phyloP scores from a whole-genome alignment of 2,329 filamentous ascomycete genomes.

The Neopestalotiopsis sp. region DNA sequence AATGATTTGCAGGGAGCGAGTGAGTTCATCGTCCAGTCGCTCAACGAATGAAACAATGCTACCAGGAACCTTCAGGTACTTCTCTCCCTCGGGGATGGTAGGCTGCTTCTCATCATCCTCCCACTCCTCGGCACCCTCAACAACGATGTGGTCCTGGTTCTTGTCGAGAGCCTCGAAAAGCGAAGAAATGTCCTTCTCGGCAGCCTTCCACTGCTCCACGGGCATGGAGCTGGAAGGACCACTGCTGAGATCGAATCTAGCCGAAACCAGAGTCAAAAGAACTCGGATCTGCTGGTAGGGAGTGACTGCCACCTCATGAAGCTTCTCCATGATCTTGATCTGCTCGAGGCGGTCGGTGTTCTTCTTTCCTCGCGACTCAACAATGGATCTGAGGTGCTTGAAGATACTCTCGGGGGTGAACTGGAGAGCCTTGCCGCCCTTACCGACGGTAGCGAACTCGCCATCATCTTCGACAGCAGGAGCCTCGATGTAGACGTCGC shows the following conservation, averaged over 20 bases:
- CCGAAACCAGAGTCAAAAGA: slow-evolving; percentile 88
- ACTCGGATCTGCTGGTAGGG: slow-evolving; percentile 96
- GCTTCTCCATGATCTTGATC: slow-evolving; percentile 96
- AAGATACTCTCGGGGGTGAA: slow-evolving; percentile 98
- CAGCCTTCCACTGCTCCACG: slow-evolving; percentile 95
- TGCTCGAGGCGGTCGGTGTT: slow-evolving; percentile 96
- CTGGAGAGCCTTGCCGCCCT: slow-evolving; percentile 84
- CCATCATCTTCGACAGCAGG: slow-evolving; percentile 71
- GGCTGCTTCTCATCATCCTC: slow-evolving; percentile 97
- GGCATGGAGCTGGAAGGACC: slow-evolving; percentile 81
- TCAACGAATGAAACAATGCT: slow-evolving; percentile 95
- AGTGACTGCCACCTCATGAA: slow-evolving; percentile 84
- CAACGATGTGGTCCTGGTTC: slow-evolving; percentile 81
- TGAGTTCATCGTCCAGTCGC: slow-evolving; percentile 95
- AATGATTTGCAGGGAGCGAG: slow-evolving; percentile 94
- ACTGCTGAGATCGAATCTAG: slow-evolving; percentile 89
- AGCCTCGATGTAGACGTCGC: slow-evolving; percentile 55
- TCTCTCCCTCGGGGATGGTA: slow-evolving; percentile 72
- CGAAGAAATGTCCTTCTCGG: slow-evolving; percentile 81
- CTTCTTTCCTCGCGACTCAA: slow-evolving; percentile 98
- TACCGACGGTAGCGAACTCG: slow-evolving; percentile 87
- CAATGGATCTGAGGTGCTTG: slow-evolving; percentile 90
- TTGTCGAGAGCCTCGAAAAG: slow-evolving; percentile 81
- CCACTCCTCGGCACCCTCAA: slow-evolving; percentile 96
- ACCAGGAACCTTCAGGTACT: slow-evolving; percentile 88